Evolutionary conservation across 352 stramenopile genomes (phyloP), one percentile per base, ranked within the genome.

Genomic region (Phytopythium cucurbitacearum): DNA sequence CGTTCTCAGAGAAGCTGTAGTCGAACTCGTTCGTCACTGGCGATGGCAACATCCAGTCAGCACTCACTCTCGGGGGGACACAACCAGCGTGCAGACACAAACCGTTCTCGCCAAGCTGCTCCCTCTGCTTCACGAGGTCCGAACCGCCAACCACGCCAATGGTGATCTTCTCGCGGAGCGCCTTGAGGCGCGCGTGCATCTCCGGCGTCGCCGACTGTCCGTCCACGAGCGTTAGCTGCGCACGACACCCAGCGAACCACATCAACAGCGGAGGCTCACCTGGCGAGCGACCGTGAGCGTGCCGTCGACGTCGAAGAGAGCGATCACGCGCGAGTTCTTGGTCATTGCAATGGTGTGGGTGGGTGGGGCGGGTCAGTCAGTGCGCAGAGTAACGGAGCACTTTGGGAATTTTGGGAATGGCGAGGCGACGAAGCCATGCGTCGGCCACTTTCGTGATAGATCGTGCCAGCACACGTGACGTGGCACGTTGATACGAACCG

Each of bases 1-100:
- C 97, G 73, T 99, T 99, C 75, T 99, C 96, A 32, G 89, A 97
- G 71, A 99, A 99, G 78, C 97, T 98, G 81, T 98, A 99, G 65
- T 98, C 96, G 65, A 98, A 99, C 28, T 98, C 76, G 47, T 93
- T 64, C n/a, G 85, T 79, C 44, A 98, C 87, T 95, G 59, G 75
- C 13, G 6, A 35, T 12, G 34, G 12, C 1, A 28, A 2, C 21
- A 28, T 28, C 21, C 3, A 13, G 41, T 48, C 48, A 62, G n/a
- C 16, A 39, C 15, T 51, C 16, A 2, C 32, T 51, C 36, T 34
- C 16, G 37, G 6, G 21, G 21, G 21, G 21, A 28, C 21, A 28
- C 42, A 34, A 56, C 32, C 36, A 13, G 6, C 51, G 21, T 55
- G 7, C 38, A 42, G 7, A 37, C n/a, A 60, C 67, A 37, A 50